Evolutionary conservation across 208 protist species (phyloP).

Genomic region (Wallacemonas rigidus): DNA sequence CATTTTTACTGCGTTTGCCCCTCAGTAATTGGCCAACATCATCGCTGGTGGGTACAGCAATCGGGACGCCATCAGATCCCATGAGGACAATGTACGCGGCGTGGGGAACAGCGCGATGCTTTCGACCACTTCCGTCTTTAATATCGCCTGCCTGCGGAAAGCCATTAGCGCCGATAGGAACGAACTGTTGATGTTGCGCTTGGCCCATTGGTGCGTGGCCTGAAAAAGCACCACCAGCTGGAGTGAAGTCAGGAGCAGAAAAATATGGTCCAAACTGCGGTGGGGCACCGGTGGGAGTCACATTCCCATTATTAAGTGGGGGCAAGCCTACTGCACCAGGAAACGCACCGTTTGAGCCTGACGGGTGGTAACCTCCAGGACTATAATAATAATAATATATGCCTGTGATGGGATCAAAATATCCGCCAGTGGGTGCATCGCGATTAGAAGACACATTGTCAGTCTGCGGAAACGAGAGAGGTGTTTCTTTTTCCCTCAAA

Average conservation of each 20-base stretch:
- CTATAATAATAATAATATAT: conserved; percentile 10
- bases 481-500: background rate
- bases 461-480: background rate
- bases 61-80: conserved; percentile 2
- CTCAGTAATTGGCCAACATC: conserved; percentile 5
- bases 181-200: background rate
- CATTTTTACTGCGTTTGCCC: conserved; percentile 1
- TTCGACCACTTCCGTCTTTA: background rate
- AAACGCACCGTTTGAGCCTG: background rate
- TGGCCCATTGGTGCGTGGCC: background rate
- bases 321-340: background rate
- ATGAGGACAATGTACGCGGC: conserved; percentile 13
- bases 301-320: background rate
- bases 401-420: conserved; percentile 6
- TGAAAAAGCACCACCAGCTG: background rate
- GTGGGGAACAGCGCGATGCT: conserved; percentile 15
- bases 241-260: background rate
- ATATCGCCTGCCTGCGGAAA: background rate
- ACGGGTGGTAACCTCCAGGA: background rate
- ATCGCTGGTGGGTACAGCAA: background rate
- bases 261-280: background rate
- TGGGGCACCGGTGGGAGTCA: background rate
- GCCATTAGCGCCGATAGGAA: background rate
- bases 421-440: background rate
- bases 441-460: background rate